Evolutionary conservation across 805 yeast genomes (phyloP), one percentile per base, ranked within the genome.

Genomic region (Zygosaccharomyces rouxii): DNA sequence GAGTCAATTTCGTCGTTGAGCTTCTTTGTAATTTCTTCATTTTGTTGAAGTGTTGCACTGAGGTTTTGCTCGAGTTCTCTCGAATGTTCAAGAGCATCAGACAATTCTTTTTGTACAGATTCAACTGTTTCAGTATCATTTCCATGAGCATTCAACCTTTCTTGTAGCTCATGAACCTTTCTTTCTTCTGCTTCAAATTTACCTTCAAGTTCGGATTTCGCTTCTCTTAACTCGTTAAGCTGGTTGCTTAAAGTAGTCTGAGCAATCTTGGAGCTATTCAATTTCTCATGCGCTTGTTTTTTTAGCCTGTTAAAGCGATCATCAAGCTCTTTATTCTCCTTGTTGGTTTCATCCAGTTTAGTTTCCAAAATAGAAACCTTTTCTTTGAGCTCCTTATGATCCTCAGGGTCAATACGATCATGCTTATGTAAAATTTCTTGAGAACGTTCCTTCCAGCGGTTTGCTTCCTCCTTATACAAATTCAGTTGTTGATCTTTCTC

Each of bases 201-300:
- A 4, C 31, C 45, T 44, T 64, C 67, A 23, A 78, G 52, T 6
- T 70, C 66, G 4, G 68, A 65, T 26, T 73, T 74, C 16, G 64
- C 63, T 1, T 57, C 49, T 13, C 57, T 56, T 19, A 75, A 47
- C 4, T 60, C 65, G 7, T 62, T 63, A 11, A 72, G 52, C 50
- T 73, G 68, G 5, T 56, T 49, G 39, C 65, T 76, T 37, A 81
- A 62, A 5, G 66, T 69, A 30, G 69, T 67, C 25, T 74, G 63
- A 7, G 68, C 67, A 5, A 58, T 56, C 41, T 60, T 61, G 3
- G 63, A 55, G 6, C 60, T 59, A 44, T 63, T 60, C 30, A 66
- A 47, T 30, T 65, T 64, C 41, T 71, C 71, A 57, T 66, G 66
- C 1, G 72, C 71, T 44, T 58, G 66, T 53, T 59, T 57, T 53